Conservation (phyloP, 164 flowering plant genomes). For the Aristolochia fimbriata region DNA sequence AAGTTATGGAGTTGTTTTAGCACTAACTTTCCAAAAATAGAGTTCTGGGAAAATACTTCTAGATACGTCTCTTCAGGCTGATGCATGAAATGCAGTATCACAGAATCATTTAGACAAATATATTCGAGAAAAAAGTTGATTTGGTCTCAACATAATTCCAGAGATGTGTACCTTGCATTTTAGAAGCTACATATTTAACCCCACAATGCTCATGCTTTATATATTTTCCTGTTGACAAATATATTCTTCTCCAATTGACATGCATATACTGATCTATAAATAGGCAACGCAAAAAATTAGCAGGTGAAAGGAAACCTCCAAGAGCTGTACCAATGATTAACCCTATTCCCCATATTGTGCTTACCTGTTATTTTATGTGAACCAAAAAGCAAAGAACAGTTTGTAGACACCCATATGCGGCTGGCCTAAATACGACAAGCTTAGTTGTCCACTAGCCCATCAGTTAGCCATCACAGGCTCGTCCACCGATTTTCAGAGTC, state of each 20-base stretch:
- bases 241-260: not conserved
- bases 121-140: no score
- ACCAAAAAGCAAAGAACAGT: not conserved
- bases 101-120: no score
- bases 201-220: no score
- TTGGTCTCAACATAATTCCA: no score
- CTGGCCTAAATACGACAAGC: no score
- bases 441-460: no score
- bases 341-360: conserved; percentile 50
- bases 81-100: not conserved
- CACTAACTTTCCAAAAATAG: conserved; percentile 46
- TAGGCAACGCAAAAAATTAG: not conserved
- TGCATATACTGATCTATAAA: not conserved
- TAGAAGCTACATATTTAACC: no score
- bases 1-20: not conserved
- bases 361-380: conserved; percentile 26
- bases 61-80: conserved; percentile 66
- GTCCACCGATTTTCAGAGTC: no score
- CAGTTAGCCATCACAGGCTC: no score
- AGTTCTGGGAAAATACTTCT: conserved; percentile 27
- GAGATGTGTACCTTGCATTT: no score
- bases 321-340: conserved; percentile 48
- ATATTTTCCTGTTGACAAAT: no score
- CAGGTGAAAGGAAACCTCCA: conserved; percentile 47
- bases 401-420: no score